Base-by-base conservation (phyloP, 768 basidiomycete species). In the Leccinum broughii region DNA sequence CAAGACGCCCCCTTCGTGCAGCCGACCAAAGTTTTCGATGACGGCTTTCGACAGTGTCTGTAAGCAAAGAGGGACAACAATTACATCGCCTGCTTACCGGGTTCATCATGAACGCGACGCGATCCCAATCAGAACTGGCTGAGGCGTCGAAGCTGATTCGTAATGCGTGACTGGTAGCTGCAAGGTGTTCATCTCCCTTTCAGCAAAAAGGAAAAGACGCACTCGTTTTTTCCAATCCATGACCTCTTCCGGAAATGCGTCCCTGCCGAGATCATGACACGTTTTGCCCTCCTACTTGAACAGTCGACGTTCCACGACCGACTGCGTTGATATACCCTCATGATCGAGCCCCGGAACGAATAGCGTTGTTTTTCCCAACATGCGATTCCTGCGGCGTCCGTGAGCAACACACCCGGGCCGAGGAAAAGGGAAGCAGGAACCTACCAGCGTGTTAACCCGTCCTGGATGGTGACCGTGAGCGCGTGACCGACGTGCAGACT, bases 161-260 rank as follows among this genome's bases (percentile, higher is more conserved):
- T 93, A 70, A 98, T 98, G 51, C 92, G 86, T 20, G 77, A 80
- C 72, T 98, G 95, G 72, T 98, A 99, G 60, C 93, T 96, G 60
- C 32, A 10, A 9, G 14, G 37, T 32, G 32, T n/a, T n/a, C 22
- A 28, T 64, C 55, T 64, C 9, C 32, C 9, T 32, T 10, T 32
- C 32, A 32, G 32, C 1, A 32, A 32, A 32, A 32, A 32, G 32
- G 9, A 32, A 32, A 32, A 10, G 10, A 32, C 32, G 32, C 32
- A 96, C 93, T 96, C 93, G 66, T 95, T 91, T 74, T n/a, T 97
- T 98, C 97, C 97, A 99, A 32, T 90, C 89, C 87, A 88, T 88
- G 30, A 98, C 95, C 57, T 88, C 91, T 63, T 89, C 86, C 64
- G 26, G 70, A 76, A 98, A 98, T 68, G 81, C 85, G 66, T 95